Base-by-base conservation (phyloP, 192 early-diverging fungal species). In the Pecoramyces ruminantium region DNA sequence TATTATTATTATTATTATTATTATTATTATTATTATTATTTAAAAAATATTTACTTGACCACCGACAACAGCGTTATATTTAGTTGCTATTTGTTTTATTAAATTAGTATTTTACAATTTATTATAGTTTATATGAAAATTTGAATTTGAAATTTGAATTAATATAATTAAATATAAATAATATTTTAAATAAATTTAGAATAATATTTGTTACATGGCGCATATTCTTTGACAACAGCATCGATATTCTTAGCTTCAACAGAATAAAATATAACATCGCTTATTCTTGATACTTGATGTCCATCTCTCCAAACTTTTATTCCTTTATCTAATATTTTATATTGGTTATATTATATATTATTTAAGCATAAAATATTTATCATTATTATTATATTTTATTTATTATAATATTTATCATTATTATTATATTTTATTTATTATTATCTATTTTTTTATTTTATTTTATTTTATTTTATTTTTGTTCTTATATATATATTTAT, bases 231-330 rank as follows among this genome's bases (percentile, higher is more conserved):
- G 29, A 97, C 96, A 8, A 95, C 94, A 42, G 80, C 81, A 80
- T 92, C 92, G 78, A 99, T 94, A 79, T 92, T 89, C 80, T 94
- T 93, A 2, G 97, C 96, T 79, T 97, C 96, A 5, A 99, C 97
- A 16, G 94, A 92, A 89, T 97, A 99, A 83, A 99, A 90, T 79
- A 98, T 94, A 83, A 91, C 93, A 84, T 99, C 96, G 67, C 93
- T 92, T 77, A 88, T 83, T 67, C 97, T 89, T 25, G 93, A 93
- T 28, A 98, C 93, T 78, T 89, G 90, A 80, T 92, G 93, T 29
- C 97, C 97, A 84, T 99, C 95, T 25, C 81, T 86, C 79, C 92
- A 85, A 30, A 97, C 91, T 18, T 85, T 89, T 78, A 96, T 83
- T 11, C 83, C 84, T 28, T 81, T 85, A 58, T 78, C 87, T 90